Percentiles rank a stretch among this genome's conserved stretches.
Evolutionary conservation across 148 eudicot genomes (phyloP).

Genomic region (Dysphania ambrosioides): DNA sequence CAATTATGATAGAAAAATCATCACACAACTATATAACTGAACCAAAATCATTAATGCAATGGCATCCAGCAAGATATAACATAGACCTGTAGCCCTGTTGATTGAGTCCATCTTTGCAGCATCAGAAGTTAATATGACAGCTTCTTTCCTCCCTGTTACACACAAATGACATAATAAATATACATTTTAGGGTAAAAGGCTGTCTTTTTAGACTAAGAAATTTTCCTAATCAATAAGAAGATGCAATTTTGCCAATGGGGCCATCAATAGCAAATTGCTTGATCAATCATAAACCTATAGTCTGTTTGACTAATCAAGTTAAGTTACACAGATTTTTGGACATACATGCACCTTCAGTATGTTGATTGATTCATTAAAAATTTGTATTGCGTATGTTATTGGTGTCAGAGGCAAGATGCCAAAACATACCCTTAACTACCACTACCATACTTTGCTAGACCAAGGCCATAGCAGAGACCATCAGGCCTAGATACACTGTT

Average conservation of each 20-base stretch:
- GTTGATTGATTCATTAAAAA: background rate
- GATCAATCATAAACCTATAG: background rate
- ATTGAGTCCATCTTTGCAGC: slow-evolving; percentile 74
- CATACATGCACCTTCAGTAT: background rate
- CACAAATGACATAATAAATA: background rate
- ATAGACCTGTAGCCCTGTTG: slow-evolving; percentile 73
- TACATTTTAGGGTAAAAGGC: background rate
- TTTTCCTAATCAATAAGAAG: background rate
- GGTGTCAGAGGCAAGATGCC: background rate
- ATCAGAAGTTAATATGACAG: slow-evolving; percentile 79
- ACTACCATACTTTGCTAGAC: background rate
- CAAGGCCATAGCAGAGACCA: background rate
- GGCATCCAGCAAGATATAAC: background rate
- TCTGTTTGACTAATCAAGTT: background rate
- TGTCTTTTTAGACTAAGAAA: background rate
- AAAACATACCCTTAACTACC: background rate
- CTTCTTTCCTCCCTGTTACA: slow-evolving; percentile 68
- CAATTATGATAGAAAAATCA: slow-evolving; percentile 1
- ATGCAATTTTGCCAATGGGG: background rate
- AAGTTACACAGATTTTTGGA: background rate
- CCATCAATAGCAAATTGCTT: background rate
- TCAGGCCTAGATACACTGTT: background rate
- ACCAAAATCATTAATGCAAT: background rate
- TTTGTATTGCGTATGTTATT: background rate
- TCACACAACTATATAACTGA: background rate